phyloP scores from a whole-genome alignment of 2,329 filamentous ascomycete genomes.

The Fusarium mexicanum region DNA sequence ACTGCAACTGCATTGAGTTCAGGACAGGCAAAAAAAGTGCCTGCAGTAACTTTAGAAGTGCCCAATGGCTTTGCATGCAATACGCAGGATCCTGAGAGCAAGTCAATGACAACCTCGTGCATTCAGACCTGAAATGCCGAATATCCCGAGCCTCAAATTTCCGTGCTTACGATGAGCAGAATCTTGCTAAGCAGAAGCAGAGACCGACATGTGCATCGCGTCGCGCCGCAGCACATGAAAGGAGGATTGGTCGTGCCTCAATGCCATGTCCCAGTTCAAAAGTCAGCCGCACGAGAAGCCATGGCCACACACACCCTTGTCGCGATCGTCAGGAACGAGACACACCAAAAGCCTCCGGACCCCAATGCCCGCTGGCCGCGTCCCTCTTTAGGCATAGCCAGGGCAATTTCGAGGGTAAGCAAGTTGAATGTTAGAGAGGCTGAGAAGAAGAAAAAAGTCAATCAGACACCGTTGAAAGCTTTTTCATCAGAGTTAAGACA shows the following conservation, averaged over 20 bases:
- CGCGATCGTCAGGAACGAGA: constrained; percentile 43
- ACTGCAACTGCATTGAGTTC: constrained; percentile 10
- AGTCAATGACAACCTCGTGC: not conserved
- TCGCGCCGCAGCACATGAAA: not conserved
- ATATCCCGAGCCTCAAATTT: not conserved
- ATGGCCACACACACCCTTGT: constrained; percentile 29
- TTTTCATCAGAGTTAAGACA: constrained; percentile 12
- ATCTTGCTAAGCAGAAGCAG: constrained; percentile 17
- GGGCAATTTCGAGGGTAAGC: not conserved
- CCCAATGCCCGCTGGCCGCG: constrained; percentile 9
- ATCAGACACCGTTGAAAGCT: constrained; percentile 1
- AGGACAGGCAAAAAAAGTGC: not conserved
- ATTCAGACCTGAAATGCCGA: constrained; percentile 6
- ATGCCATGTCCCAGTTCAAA: constrained; percentile 7
- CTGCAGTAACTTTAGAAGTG: not conserved
- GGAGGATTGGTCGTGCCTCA: not conserved
- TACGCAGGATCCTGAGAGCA: constrained; percentile 9
- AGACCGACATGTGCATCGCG: constrained; percentile 16
- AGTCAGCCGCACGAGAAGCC: constrained; percentile 20
- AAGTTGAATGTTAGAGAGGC: not conserved
- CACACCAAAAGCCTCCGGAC: constrained; percentile 31
- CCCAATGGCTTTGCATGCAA: not conserved
- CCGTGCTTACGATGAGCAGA: not conserved
- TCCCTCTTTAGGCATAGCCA: constrained; percentile 28
- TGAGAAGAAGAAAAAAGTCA: constrained; percentile 7